phyloP scores from a whole-genome alignment of 768 basidiomycete species.

The Hericium rajendrae region DNA sequence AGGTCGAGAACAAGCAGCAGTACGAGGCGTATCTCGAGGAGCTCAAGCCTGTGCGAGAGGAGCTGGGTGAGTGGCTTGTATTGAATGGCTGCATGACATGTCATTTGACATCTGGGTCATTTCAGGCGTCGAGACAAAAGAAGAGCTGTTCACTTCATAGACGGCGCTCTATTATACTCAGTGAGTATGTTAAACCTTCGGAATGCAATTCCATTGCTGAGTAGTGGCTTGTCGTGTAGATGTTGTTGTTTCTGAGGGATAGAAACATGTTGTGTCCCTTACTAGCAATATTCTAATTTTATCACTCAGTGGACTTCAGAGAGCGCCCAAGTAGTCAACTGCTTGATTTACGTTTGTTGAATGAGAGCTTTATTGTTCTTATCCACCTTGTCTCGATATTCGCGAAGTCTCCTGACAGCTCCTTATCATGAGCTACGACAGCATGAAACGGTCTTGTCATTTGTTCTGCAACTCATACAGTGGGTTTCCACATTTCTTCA shows the following conservation, averaged over 20 bases:
- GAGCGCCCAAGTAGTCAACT: not conserved
- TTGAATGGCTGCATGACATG: not conserved
- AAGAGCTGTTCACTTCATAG: constrained; percentile 51
- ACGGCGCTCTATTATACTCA: not conserved
- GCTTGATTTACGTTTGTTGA: too few relatives aligned
- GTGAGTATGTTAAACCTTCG: not conserved
- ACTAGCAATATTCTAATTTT: not conserved
- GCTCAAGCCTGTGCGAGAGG: constrained; percentile 78
- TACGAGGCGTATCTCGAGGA: constrained; percentile 91
- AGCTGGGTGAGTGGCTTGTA: constrained; percentile 60
- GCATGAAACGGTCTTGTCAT: too few relatives aligned
- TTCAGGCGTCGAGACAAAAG: constrained; percentile 49
- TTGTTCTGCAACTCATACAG: too few relatives aligned
- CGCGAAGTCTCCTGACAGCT: too few relatives aligned
- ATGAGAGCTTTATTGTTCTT: too few relatives aligned
- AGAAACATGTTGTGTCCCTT: not conserved
- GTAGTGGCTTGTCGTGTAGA: not conserved
- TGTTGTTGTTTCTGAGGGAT: constrained; percentile 3
- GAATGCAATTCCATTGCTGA: too few relatives aligned
- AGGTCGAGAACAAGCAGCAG: constrained; percentile 95
- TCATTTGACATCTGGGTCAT: not conserved
- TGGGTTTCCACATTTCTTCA: too few relatives aligned
- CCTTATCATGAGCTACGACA: too few relatives aligned
- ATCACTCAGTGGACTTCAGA: not conserved
- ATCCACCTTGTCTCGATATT: too few relatives aligned